Conservation (phyloP, 306 rosid species). For the Inga laurina region DNA sequence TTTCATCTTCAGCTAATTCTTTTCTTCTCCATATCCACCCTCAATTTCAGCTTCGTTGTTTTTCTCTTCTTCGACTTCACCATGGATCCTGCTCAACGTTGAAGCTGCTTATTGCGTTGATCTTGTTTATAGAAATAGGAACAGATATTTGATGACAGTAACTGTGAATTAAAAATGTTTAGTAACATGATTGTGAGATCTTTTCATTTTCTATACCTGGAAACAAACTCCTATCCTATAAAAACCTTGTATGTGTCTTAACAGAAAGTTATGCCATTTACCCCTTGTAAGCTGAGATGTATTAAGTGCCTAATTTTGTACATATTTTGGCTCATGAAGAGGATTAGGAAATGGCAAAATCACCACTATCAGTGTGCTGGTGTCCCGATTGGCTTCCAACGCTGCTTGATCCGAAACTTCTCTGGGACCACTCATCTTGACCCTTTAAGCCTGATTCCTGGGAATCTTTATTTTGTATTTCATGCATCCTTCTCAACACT, state of each 20-base stretch:
- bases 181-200: neutral
- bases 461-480: slow-evolving; percentile 24
- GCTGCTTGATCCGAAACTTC: slow-evolving; percentile 32
- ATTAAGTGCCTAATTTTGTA: neutral
- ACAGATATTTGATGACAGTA: neutral
- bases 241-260: neutral
- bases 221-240: neutral
- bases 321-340: neutral
- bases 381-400: slow-evolving; percentile 11
- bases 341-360: slow-evolving; percentile 29
- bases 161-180: neutral
- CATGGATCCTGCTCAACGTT: neutral
- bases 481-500: slow-evolving; percentile 62
- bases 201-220: neutral
- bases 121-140: neutral
- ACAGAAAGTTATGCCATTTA: neutral
- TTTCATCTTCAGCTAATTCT: neutral
- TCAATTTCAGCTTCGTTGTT: neutral
- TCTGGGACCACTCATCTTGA: slow-evolving; percentile 11
- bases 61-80: neutral
- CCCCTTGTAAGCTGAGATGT: slow-evolving; percentile 18
- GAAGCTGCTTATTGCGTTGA: neutral
- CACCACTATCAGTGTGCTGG: slow-evolving; percentile 10
- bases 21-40: neutral
- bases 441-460: slow-evolving; percentile 36